Evolutionary conservation across 805 yeast species (phyloP).

Genomic region (Priceomyces haplophilus): DNA sequence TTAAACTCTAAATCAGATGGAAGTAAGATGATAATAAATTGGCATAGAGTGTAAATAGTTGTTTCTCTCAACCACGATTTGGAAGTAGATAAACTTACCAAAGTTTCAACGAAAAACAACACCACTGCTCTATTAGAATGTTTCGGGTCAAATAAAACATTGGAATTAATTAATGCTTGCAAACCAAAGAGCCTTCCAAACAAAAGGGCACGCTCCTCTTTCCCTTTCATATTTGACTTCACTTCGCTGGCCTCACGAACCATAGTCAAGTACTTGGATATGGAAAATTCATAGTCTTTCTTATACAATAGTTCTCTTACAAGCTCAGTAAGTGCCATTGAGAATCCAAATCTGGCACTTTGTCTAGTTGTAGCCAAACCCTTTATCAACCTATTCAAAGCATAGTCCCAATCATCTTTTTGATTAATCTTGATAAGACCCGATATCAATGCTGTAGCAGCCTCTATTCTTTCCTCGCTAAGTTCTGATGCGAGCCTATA

Average conservation of each 20-base stretch:
- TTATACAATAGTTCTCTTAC: conserved; percentile 33
- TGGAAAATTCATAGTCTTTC: conserved; percentile 29
- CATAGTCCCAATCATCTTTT: conserved; percentile 74
- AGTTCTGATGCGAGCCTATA: conserved; percentile 75
- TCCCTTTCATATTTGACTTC: conserved; percentile 57
- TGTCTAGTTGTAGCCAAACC: conserved; percentile 83
- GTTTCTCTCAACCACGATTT: conserved; percentile 90
- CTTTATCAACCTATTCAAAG: conserved; percentile 69
- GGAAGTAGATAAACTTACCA: conserved; percentile 55
- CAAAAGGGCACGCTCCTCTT: conserved; percentile 72
- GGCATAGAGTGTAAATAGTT: conserved; percentile 65
- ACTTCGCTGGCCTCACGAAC: conserved; percentile 34
- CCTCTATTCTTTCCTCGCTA: conserved; percentile 64
- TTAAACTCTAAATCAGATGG: conserved; percentile 10
- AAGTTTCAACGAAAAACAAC: conserved; percentile 38
- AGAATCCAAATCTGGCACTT: conserved; percentile 82
- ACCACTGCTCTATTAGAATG: conserved; percentile 13
- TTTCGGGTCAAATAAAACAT: conserved; percentile 20
- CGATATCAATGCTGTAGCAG: conserved; percentile 64
- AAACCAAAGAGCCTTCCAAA: conserved; percentile 87
- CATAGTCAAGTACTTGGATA: conserved; percentile 34
- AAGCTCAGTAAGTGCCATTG: conserved; percentile 80
- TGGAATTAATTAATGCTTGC: conserved; percentile 61
- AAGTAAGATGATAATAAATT: conserved; percentile 29
- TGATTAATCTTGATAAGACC: conserved; percentile 48